Evolutionary conservation across 306 rosid species (phyloP).

Genomic region (Cyamopsis tetragonoloba): DNA sequence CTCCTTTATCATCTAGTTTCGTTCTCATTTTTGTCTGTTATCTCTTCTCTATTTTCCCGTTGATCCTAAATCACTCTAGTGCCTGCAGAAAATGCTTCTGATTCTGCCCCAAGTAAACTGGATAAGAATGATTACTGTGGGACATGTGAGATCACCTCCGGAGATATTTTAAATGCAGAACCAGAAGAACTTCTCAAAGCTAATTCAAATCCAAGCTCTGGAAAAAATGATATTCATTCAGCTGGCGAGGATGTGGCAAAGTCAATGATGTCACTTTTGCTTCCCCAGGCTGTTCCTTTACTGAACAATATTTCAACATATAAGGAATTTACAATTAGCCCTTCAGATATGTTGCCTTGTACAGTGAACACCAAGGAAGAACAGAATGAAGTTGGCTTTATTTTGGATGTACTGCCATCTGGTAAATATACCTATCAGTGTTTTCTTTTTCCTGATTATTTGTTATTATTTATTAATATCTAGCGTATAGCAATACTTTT

Average conservation of each 20-base stretch:
- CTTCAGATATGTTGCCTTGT: constrained; percentile 31
- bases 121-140: constrained; percentile 27
- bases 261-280: constrained; percentile 78
- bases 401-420: constrained; percentile 29
- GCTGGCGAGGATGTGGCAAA: constrained; percentile 63
- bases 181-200: constrained; percentile 33
- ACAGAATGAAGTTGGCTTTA: constrained; percentile 25
- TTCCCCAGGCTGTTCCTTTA: constrained; percentile 89
- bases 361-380: constrained; percentile 29
- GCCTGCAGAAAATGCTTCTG: constrained; percentile 47
- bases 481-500: neutral
- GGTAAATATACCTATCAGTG: constrained; percentile 30
- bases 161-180: constrained; percentile 34
- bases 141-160: constrained; percentile 30
- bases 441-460: constrained; percentile 1
- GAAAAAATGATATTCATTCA: constrained; percentile 46
- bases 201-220: constrained; percentile 36
- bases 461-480: neutral
- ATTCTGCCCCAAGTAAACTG: constrained; percentile 33
- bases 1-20: constrained; percentile 14
- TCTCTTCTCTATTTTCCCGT: constrained; percentile 6
- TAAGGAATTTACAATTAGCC: constrained; percentile 30
- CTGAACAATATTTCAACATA: constrained; percentile 45
- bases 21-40: neutral
- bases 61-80: constrained; percentile 7